These are phyloP conservation scores for Rhodotorula sp. DNA, from an alignment of 1,284 basidiomycete genomes.

Conservation along the genomic window DNA sequence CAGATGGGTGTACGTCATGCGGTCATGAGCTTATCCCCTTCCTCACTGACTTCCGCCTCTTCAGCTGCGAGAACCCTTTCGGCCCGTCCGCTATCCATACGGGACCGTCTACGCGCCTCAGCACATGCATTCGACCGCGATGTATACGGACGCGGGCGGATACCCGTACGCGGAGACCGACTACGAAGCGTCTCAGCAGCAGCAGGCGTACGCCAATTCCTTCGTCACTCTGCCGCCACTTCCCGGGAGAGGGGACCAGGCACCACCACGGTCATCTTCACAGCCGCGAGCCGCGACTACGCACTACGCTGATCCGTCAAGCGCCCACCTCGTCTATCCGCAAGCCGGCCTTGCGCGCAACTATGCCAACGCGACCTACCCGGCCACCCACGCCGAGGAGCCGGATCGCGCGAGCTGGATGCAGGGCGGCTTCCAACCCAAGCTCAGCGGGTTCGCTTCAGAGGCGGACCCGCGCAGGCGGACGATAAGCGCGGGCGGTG, in stretches of 20 bases:
- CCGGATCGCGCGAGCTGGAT: conserved; percentile 1
- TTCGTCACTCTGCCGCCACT: conserved; percentile 11
- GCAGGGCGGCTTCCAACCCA: background rate
- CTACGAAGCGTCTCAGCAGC: conserved; percentile 14
- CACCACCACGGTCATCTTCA: background rate
- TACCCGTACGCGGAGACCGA: conserved; percentile 8
- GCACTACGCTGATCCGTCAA: background rate
- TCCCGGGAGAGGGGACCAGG: background rate
- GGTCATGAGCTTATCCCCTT: background rate
- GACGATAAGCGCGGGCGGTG: conserved; percentile 18
- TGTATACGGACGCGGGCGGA: conserved; percentile 9
- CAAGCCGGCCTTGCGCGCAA: background rate
- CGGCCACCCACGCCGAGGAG: background rate
- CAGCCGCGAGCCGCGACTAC: conserved; percentile 1
- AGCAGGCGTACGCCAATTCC: background rate
- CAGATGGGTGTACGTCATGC: conserved; percentile 39
- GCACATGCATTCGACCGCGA: background rate
- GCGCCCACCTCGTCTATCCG: background rate
- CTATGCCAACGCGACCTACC: background rate
- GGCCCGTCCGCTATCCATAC: conserved; percentile 13
- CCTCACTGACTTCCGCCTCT: background rate
- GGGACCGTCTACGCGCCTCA: conserved; percentile 6
- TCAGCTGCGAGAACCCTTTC: conserved; percentile 29
- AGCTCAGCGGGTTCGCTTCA: background rate
- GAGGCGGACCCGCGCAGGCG: conserved; percentile 26